Evolutionary conservation across 2,329 filamentous ascomycete genomes (phyloP), one percentile per base, ranked within the genome.

Genomic region (Ophiostoma pallidulum): DNA sequence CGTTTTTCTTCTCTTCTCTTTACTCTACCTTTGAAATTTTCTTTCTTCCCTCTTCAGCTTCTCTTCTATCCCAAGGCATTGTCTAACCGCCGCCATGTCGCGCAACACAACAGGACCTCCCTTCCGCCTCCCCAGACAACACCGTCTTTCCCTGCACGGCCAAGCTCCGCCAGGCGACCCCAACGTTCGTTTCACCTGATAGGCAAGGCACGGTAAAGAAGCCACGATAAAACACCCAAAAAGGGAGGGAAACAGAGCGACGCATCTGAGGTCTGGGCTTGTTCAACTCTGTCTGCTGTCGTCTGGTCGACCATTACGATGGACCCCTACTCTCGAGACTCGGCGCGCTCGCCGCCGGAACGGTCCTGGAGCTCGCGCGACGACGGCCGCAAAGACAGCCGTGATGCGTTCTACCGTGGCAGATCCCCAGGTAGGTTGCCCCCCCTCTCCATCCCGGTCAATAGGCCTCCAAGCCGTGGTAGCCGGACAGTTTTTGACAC

Each of bases 391-490:
- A 73, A 75, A 56, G 71, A 76, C 7, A 74, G 78, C 51, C 67
- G 69, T 41, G 79, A 84, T 58, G 72, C 68, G 36, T 82, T 80
- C 53, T 81, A 83, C 56, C 75, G 82, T 50, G 76, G 75, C 51
- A 75, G 83, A 62, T 86, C 83, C 57, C 82, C 83, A 63, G 81
- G 83, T 86, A 73, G n/a, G n/a, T n/a, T n/a, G n/a, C n/a, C n/a
- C n/a, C n/a, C n/a, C n/a, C n/a, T n/a, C n/a, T n/a, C n/a, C n/a
- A n/a, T n/a, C n/a, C n/a, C n/a, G n/a, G n/a, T n/a, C n/a, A n/a
- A n/a, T n/a, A n/a, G n/a, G n/a, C n/a, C n/a, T n/a, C n/a, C n/a
- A n/a, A n/a, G n/a, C n/a, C n/a, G n/a, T n/a, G n/a, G n/a, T n/a
- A n/a, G n/a, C n/a, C n/a, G n/a, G n/a, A n/a, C n/a, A n/a, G n/a